Evolutionary conservation across 306 rosid genomes (phyloP).

Genomic region (Cotoneaster glaucophyllus): DNA sequence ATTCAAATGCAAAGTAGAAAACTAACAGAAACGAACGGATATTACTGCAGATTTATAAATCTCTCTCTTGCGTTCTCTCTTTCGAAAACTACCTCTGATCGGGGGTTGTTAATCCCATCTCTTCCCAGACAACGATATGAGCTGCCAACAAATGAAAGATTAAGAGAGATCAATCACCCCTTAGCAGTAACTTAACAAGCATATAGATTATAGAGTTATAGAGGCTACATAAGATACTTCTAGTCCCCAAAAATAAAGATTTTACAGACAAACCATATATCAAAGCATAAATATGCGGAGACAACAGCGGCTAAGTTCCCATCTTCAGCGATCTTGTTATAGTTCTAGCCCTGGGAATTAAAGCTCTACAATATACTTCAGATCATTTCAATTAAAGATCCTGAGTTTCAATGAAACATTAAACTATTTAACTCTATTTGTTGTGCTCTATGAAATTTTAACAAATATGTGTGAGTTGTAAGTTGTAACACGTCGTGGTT

Average conservation of each 20-base stretch:
- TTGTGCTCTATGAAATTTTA: too few relatives aligned
- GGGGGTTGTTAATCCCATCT: slow-evolving; percentile 15
- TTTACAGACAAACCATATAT: background rate
- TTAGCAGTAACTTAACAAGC: background rate
- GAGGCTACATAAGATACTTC: background rate
- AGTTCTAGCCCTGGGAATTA: background rate
- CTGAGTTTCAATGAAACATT: background rate
- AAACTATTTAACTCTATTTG: background rate
- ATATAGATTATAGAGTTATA: background rate
- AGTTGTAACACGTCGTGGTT: background rate
- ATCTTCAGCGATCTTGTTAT: background rate
- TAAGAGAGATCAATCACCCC: background rate
- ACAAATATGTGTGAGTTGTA: background rate
- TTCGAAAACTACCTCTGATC: slow-evolving; percentile 5
- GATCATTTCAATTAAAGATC: background rate
- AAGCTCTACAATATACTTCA: background rate
- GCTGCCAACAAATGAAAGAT: slow-evolving; percentile 37
- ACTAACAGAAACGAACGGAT: background rate
- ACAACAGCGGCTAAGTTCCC: background rate
- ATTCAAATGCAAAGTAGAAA: background rate
- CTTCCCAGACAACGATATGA: slow-evolving; percentile 51
- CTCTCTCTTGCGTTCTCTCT: background rate
- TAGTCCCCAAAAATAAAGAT: background rate
- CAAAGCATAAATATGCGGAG: background rate
- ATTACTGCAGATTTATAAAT: background rate